These are phyloP conservation scores for Collybia sp. DNA, from an alignment of 768 basidiomycete genomes.

Conservation along the genomic window DNA sequence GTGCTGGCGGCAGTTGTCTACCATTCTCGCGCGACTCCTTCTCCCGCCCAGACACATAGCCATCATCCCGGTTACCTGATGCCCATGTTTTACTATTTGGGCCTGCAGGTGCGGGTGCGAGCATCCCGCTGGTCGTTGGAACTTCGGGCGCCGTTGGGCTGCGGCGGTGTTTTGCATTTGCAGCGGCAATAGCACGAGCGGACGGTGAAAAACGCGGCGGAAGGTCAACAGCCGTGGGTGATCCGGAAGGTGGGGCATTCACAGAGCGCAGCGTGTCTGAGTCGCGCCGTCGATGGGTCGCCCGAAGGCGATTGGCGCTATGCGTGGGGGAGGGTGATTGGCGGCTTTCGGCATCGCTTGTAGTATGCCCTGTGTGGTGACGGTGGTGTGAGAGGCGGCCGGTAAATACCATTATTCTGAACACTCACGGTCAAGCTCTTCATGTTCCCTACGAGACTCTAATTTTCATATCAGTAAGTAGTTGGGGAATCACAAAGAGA, in stretches of 20 bases:
- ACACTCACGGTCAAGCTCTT: constrained; percentile 38
- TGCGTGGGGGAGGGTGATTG: constrained; percentile 31
- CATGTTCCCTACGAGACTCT: constrained; percentile 33
- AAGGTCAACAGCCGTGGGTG: constrained; percentile 52
- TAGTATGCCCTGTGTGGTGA: no score
- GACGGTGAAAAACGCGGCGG: constrained; percentile 17
- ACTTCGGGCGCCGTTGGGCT: constrained; percentile 70
- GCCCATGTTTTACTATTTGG: constrained; percentile 33
- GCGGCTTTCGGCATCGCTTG: constrained; percentile 1
- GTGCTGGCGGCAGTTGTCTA: constrained; percentile 21
- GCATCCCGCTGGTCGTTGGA: background rate
- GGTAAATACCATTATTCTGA: background rate
- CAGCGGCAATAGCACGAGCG: constrained; percentile 15
- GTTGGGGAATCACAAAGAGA: background rate
- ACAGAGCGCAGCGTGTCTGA: constrained; percentile 69
- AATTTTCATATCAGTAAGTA: no score
- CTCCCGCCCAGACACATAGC: constrained; percentile 27
- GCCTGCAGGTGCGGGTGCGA: constrained; percentile 23
- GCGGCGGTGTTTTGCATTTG: constrained; percentile 46
- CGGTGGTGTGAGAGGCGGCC: no score
- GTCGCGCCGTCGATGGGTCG: constrained; percentile 62
- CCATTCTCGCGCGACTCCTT: constrained; percentile 26
- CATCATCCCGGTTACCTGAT: constrained; percentile 36
- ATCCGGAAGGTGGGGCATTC: constrained; percentile 30
- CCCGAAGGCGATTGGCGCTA: constrained; percentile 28